phyloP scores from a whole-genome alignment of 495 filamentous ascomycete species.

The Penicillium manginii region DNA sequence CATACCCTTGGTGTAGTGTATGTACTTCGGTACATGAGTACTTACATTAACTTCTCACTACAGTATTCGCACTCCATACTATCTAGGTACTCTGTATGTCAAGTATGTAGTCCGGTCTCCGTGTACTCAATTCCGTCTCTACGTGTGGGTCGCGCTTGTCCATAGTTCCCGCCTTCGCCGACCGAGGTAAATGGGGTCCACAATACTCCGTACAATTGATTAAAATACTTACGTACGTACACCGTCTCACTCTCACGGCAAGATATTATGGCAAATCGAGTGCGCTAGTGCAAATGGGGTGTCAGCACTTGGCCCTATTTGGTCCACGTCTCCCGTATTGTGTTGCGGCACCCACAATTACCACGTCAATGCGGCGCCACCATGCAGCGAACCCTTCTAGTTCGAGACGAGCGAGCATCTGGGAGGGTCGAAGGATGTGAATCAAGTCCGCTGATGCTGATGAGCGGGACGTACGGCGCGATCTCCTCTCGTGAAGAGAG shows the following conservation, averaged over 20 bases:
- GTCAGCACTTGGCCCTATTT: constrained; percentile 26
- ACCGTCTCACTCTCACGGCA: background rate
- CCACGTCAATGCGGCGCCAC: constrained; percentile 20
- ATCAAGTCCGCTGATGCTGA: no score
- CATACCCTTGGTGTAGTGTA: no score
- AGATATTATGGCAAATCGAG: no score
- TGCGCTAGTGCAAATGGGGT: background rate
- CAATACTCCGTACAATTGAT: background rate
- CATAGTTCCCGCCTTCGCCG: background rate
- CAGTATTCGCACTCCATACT: no score
- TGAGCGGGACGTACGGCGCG: no score
- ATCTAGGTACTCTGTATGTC: no score
- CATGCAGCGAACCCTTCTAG: constrained; percentile 13
- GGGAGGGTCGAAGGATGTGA: background rate
- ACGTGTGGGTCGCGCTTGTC: background rate
- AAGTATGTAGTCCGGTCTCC: no score
- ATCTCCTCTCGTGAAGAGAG: no score
- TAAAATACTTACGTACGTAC: background rate
- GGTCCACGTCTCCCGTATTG: constrained; percentile 20
- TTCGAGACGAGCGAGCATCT: background rate
- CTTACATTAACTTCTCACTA: no score
- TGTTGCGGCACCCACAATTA: constrained; percentile 9
- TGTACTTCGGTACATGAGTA: no score
- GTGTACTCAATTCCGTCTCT: no score
- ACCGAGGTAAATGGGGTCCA: background rate